A percentile compares a stretch with the other conserved stretches of the same genome.
Conservation (phyloP, 352 stramenopile genomes). For the Pythium volutum region DNA sequence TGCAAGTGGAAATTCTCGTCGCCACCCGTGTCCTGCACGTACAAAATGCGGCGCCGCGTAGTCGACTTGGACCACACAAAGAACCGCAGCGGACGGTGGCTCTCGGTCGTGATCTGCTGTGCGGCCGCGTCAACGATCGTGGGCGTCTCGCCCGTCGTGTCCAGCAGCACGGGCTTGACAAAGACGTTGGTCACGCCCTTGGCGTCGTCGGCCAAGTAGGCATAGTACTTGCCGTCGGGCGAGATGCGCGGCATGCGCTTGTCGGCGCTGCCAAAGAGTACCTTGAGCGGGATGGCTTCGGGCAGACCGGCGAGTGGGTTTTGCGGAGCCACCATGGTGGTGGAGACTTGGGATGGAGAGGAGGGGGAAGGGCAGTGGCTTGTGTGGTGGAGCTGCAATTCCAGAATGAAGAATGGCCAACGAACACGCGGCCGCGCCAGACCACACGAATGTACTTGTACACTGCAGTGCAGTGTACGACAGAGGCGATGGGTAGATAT, state of each 20-base stretch:
- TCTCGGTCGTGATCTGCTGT: slow-evolving; percentile 40
- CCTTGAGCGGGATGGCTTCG: slow-evolving; percentile 37
- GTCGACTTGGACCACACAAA: slow-evolving; percentile 39
- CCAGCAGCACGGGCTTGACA: slow-evolving; percentile 31
- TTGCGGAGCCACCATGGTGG: slow-evolving; percentile 13
- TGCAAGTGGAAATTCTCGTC: slow-evolving; percentile 51
- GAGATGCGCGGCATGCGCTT: slow-evolving; percentile 41
- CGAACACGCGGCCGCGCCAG: too few relatives aligned
- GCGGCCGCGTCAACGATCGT: slow-evolving; percentile 24
- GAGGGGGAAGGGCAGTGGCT: neutral
- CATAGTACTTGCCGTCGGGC: slow-evolving; percentile 45
- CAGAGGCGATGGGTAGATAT: too few relatives aligned
- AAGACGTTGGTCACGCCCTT: slow-evolving; percentile 51
- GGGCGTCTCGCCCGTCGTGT: slow-evolving; percentile 9
- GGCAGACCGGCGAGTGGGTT: slow-evolving; percentile 21
- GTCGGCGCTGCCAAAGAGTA: slow-evolving; percentile 49
- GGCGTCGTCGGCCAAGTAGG: slow-evolving; percentile 37
- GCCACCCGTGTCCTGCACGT: slow-evolving; percentile 40
- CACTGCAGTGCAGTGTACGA: too few relatives aligned
- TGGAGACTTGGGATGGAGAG: neutral
- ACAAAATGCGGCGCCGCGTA: slow-evolving; percentile 30
- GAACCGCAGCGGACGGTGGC: slow-evolving; percentile 34
- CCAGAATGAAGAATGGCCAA: slow-evolving; percentile 15
- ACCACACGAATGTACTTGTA: too few relatives aligned
- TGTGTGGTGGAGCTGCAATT: slow-evolving; percentile 2